Evolutionary conservation across 1,284 basidiomycete species (phyloP).

Genomic region (Bjerkandera adusta): DNA sequence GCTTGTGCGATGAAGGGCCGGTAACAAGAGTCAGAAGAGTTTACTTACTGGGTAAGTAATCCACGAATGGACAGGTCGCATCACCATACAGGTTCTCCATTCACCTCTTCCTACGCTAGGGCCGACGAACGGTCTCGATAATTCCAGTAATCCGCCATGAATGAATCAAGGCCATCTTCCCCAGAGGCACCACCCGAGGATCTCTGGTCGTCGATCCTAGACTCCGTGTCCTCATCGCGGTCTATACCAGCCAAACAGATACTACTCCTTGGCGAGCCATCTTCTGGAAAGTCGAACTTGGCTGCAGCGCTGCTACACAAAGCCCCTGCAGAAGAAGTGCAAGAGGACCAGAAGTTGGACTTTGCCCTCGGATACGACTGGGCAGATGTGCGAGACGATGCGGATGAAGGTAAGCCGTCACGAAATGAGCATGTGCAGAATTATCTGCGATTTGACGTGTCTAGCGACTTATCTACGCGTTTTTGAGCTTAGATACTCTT

Average conservation of each 20-base stretch:
- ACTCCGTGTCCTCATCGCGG: constrained; percentile 82
- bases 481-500: constrained; percentile 61
- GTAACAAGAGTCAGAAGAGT: too few relatives aligned
- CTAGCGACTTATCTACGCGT: constrained; percentile 7
- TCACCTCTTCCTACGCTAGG: not conserved
- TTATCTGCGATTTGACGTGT: not conserved
- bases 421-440: not conserved
- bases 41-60: not conserved
- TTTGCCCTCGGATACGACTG: constrained; percentile 89
- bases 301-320: constrained; percentile 71
- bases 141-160: constrained; percentile 28
- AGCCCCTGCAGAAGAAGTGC: constrained; percentile 49
- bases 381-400: constrained; percentile 82
- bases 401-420: constrained; percentile 74
- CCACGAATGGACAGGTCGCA: not conserved
- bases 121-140: not conserved
- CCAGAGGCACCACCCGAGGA: constrained; percentile 75
- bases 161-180: constrained; percentile 56
- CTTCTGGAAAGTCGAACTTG: constrained; percentile 75
- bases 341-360: constrained; percentile 55
- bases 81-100: too few relatives aligned
- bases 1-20: too few relatives aligned
- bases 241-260: constrained; percentile 87
- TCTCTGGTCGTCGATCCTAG: constrained; percentile 88
- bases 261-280: constrained; percentile 75